A percentile compares a stretch with the other conserved stretches of the same genome.
These are phyloP conservation scores for Penicillium nordicum DNA, from an alignment of 2,329 filamentous ascomycete species.

Conservation along the genomic window DNA sequence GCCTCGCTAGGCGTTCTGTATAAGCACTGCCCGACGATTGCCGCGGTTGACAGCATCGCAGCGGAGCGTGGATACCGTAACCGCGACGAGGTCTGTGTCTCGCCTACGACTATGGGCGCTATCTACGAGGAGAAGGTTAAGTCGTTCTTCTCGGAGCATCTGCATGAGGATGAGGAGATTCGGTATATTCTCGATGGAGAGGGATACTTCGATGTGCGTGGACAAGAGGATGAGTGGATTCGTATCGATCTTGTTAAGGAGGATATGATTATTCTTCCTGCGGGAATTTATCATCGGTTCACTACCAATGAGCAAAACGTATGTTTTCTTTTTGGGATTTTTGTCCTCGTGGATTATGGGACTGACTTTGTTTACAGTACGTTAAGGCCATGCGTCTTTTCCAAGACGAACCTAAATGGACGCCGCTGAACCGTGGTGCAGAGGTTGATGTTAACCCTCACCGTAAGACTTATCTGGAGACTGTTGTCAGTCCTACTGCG, in stretches of 20 bases:
- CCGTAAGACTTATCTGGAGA: slow-evolving; percentile 70
- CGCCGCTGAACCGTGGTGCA: slow-evolving; percentile 74
- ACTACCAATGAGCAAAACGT: slow-evolving; percentile 91
- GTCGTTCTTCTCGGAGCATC: slow-evolving; percentile 88
- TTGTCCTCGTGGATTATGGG: background rate
- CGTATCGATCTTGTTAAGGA: slow-evolving; percentile 78
- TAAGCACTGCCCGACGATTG: slow-evolving; percentile 62
- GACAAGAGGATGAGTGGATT: slow-evolving; percentile 81
- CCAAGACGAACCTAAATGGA: slow-evolving; percentile 99
- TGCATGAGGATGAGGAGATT: slow-evolving; percentile 99
- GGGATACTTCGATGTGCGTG: slow-evolving; percentile 91
- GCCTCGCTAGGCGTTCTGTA: slow-evolving; percentile 75
- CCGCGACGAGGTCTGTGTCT: slow-evolving; percentile 88
- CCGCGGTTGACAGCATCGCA: slow-evolving; percentile 71
- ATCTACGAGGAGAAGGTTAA: slow-evolving; percentile 92
- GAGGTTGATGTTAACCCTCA: slow-evolving; percentile 77
- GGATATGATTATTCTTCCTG: slow-evolving; percentile 88
- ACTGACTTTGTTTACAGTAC: slow-evolving; percentile 58
- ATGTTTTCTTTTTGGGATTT: slow-evolving; percentile 44
- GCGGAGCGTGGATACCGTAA: slow-evolving; percentile 80
- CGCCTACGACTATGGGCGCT: slow-evolving; percentile 77
- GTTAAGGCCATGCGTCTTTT: slow-evolving; percentile 95
- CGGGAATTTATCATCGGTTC: slow-evolving; percentile 96
- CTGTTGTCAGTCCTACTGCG: slow-evolving; percentile 23
- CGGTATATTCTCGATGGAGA: slow-evolving; percentile 84